phyloP scores from a whole-genome alignment of 108 stramenopile genomes.

The Licmophora abbreviata region DNA sequence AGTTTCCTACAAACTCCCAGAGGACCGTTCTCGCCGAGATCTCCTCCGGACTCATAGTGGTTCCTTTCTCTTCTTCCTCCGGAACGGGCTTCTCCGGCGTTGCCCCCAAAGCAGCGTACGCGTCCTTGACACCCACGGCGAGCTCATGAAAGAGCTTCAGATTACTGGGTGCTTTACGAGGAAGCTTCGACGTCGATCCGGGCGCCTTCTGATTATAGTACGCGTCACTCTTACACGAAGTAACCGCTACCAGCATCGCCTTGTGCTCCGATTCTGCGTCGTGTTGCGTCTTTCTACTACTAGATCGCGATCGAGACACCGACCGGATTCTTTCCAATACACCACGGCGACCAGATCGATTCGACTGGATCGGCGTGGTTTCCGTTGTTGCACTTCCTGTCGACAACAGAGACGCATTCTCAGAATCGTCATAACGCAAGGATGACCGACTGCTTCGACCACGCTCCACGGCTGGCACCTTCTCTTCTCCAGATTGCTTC shows the following conservation, averaged over 20 bases:
- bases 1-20: conserved; percentile 76
- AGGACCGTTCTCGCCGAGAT: conserved; percentile 35
- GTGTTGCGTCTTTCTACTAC: background rate
- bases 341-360: background rate
- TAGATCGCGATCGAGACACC: conserved; percentile 5
- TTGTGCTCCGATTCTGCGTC: conserved; percentile 2
- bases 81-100: conserved; percentile 36
- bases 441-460: no score
- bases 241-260: conserved; percentile 68
- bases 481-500: background rate
- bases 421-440: no score
- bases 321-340: conserved; percentile 4
- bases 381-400: no score
- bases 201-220: conserved; percentile 84
- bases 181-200: conserved; percentile 69
- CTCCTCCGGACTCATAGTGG: conserved; percentile 22
- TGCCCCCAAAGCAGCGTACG: conserved; percentile 68
- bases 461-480: background rate
- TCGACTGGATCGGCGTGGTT: background rate
- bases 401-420: no score
- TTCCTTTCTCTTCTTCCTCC: conserved; percentile 19
- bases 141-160: conserved; percentile 82
- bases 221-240: conserved; percentile 79
- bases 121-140: conserved; percentile 82
- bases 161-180: conserved; percentile 70